phyloP scores from a whole-genome alignment of 2,329 filamentous ascomycete genomes.

The Trichophyton simii region DNA sequence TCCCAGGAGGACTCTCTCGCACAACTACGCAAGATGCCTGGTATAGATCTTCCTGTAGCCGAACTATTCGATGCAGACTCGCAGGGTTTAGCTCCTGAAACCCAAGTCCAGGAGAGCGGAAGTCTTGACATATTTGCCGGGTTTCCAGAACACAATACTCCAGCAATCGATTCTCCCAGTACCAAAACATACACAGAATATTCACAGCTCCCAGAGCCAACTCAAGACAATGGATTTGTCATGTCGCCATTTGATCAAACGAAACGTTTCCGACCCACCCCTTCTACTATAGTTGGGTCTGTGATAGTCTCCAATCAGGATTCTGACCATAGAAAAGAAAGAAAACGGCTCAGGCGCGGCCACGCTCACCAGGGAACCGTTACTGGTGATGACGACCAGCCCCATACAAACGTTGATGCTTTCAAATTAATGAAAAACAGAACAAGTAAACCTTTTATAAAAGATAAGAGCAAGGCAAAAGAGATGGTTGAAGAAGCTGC shows the following conservation, averaged over 20 bases:
- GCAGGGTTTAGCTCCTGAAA: conserved; percentile 48
- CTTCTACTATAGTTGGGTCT: conserved; percentile 59
- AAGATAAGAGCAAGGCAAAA: conserved; percentile 75
- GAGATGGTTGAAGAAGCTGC: conserved; percentile 86
- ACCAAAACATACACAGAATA: conserved; percentile 44
- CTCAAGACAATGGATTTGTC: conserved; percentile 68
- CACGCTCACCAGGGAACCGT: conserved; percentile 34
- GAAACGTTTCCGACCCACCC: conserved; percentile 50
- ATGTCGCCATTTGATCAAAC: conserved; percentile 58
- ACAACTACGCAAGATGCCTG: conserved; percentile 40
- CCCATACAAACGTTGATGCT: conserved; percentile 36
- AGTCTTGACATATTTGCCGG: conserved; percentile 33
- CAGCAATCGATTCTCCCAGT: conserved; percentile 27
- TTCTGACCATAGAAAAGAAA: conserved; percentile 45
- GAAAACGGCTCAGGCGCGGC: conserved; percentile 34
- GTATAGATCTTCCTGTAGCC: conserved; percentile 45
- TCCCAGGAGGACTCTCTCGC: conserved; percentile 39
- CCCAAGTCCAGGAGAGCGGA: conserved; percentile 36
- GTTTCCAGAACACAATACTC: conserved; percentile 24
- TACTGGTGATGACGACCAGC: conserved; percentile 33
- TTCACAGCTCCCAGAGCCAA: conserved; percentile 60
- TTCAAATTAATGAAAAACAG: conserved; percentile 57
- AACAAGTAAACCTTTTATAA: conserved; percentile 55
- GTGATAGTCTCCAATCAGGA: conserved; percentile 49
- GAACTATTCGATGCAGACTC: conserved; percentile 49